Evolutionary conservation across 192 early-diverging fungal species (phyloP), one percentile per base, ranked within the genome.

Genomic region (Geranomyces michiganensis): DNA sequence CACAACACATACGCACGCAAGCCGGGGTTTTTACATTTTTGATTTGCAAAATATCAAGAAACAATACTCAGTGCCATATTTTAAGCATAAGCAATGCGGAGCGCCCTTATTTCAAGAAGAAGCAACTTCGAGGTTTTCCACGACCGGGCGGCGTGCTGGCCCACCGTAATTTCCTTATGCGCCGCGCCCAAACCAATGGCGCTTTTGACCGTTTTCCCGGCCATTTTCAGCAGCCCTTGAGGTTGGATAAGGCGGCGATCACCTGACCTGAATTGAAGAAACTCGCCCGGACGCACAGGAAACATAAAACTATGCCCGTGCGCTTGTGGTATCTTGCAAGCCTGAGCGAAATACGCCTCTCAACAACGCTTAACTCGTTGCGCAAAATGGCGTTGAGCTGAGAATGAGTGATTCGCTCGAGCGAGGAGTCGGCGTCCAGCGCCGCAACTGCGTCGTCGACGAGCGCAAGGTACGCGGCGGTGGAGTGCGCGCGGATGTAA

Each of bases 311-410:
- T 13, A 45, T 44, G n/a, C 62, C 62, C 41, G 62, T 64, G 15
- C 62, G 62, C 44, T 64, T 64, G 43, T 64, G 62, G 43, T 45
- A 64, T 41, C 62, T 31, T 1, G 62, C 62, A 8, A 64, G 41
- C 36, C 44, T 64, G 21, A 64, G 29, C 2, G 62, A n/a, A 36
- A 64, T 64, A 12, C 62, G 15, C 62, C 62, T 44, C 19, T 64
- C 62, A 41, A 46, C 44, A 6, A 64, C 62, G 4, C 6, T 9
- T 1, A 64, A 21, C 21, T 64, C 62, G 5, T 9, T 41, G 14
- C 62, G 62, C 10, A 64, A 8, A 21, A 45, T 29, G 41, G 5
- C 19, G 41, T 64, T 29, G 36, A 64, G 21, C 21, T 64, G 41
- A 21, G 17, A n/a, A 29, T 64, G 62, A 14, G 62, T 64, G 36